These are phyloP conservation scores for Paraurostyla sp. DNA, from an alignment of 73 alveolate species.

Conservation along the genomic window DNA sequence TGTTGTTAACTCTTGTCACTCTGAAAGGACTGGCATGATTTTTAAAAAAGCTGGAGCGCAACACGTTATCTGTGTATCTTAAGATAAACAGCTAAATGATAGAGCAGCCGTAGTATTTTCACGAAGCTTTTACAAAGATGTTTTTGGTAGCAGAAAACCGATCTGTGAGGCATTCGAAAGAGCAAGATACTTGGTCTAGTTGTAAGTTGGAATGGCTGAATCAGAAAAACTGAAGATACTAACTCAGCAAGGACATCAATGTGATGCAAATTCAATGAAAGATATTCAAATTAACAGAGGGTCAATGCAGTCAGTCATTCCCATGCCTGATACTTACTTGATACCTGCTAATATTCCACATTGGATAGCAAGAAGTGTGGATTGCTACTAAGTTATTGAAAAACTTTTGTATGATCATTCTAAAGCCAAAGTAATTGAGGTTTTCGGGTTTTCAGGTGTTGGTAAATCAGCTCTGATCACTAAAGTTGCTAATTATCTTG, in stretches of 20 bases:
- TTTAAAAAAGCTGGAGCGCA: slow-evolving; percentile 3
- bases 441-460: slow-evolving; percentile 37
- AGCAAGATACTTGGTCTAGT: background rate
- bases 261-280: background rate
- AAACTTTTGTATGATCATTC: background rate
- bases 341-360: background rate
- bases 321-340: background rate
- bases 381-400: background rate
- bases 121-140: background rate
- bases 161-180: slow-evolving; percentile 44
- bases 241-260: background rate
- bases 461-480: slow-evolving; percentile 21
- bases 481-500: slow-evolving; percentile 5
- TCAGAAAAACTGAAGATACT: background rate
- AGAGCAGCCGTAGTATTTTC: slow-evolving; percentile 42
- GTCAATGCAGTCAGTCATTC: background rate
- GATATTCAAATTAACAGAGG: background rate
- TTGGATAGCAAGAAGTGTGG: background rate
- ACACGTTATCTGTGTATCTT: slow-evolving; percentile 17
- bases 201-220: background rate
- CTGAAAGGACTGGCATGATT: background rate
- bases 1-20: slow-evolving; percentile 34
- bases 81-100: background rate
- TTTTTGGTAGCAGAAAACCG: background rate
- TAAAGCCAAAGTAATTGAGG: background rate